Evolutionary conservation across 2,329 filamentous ascomycete species (phyloP).

Genomic region (Helotiales sp.): DNA sequence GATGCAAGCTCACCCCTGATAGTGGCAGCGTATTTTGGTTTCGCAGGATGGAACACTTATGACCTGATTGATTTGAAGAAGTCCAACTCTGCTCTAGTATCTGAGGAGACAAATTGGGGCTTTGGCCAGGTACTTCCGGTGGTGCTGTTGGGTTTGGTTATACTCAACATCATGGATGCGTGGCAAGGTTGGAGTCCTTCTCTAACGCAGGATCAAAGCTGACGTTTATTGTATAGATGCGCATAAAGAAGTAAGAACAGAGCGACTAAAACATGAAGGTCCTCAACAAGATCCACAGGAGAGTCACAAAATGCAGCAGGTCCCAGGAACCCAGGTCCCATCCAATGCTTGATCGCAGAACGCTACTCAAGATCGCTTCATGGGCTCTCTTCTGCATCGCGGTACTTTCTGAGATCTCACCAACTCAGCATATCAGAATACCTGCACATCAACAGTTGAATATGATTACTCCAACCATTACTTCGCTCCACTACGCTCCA

Average conservation of each 20-base stretch:
- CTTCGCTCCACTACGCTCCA: no score
- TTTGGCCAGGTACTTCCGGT: constrained; percentile 20
- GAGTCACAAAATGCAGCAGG: no score
- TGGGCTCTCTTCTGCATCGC: no score
- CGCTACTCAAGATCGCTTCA: no score
- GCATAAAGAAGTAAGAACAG: not conserved
- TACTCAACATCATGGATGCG: constrained; percentile 15
- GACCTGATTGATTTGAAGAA: constrained; percentile 16
- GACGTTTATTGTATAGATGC: not conserved
- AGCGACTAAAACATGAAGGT: no score
- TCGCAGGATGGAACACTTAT: constrained; percentile 16
- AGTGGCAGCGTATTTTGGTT: constrained; percentile 9
- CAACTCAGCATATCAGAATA: no score
- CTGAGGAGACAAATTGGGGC: constrained; percentile 16
- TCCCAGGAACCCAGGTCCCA: no score
- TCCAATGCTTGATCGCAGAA: no score
- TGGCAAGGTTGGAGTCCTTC: constrained; percentile 7
- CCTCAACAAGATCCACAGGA: no score
- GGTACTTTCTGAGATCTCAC: no score
- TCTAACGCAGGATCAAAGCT: not conserved
- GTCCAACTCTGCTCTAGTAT: constrained; percentile 10
- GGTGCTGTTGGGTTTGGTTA: constrained; percentile 10
- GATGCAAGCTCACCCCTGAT: constrained; percentile 8
- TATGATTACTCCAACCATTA: no score
- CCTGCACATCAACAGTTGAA: no score